Base-by-base conservation (phyloP, 441 rosid genomes). In the Aleurites moluccanus region DNA sequence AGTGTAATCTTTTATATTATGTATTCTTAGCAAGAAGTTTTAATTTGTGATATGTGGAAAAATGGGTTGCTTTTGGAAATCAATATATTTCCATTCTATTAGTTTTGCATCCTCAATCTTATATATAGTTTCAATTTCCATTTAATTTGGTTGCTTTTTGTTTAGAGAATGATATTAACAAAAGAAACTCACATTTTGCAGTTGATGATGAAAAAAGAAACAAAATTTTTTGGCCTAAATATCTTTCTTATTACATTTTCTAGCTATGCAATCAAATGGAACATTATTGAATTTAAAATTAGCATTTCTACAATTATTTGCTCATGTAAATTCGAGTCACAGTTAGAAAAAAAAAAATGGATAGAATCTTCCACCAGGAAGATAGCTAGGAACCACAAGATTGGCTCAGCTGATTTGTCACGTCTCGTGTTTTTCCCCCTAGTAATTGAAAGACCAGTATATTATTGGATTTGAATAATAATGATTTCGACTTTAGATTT, bases 21-120 rank as follows among this genome's bases (percentile, higher is more conserved):
- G 35, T 55, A 62, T 70, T 76, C 52, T 83, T 64, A 65, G 78
- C 49, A 47, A 77, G 79, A 28, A 52, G 49, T 35, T 65, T 18
- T 55, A 55, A 55, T 9, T 33, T 68, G 73, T 72, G 10, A 21
- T 49, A 27, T 69, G 82, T 62, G 70, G 73, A 40, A 74, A 68
- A 75, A 6, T 55, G 42, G 44, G 62, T 76, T 76, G 75, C 70
- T 13, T 47, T 49, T 11, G 9, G 49, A 9, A 47, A 76, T 53
- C 11, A 28, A n/a, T 27, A 38, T 10, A 10, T 45, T 45, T 20
- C 55, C 55, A 50, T 45, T 5, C 3, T 45, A 8, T 49, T 49
- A 45, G 0, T 18, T 50, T 61, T 62, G 35, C 70, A 52, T 52
- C 47, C 23, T 16, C 1, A 27, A 47, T 62, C 38, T 49, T 2